Evolutionary conservation across 164 flowering plant species (phyloP).

Genomic region (Umbilicus rupestris): DNA sequence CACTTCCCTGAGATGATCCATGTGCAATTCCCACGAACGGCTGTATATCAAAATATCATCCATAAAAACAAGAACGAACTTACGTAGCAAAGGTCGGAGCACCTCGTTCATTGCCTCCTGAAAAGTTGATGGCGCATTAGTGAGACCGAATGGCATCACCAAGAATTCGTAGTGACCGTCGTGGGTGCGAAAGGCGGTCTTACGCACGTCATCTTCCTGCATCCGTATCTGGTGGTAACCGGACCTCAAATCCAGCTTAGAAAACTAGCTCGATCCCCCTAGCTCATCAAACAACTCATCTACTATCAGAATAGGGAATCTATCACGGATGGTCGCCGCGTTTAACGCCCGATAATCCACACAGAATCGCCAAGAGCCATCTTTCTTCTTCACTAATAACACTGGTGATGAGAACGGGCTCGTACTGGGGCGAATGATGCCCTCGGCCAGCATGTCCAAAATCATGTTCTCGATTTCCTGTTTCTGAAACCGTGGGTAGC

Average conservation of each 20-base stretch:
- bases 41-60: conserved; percentile 1
- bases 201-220: not conserved
- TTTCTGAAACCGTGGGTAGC: no score
- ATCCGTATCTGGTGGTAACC: not conserved
- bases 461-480: no score
- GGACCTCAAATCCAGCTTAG: not conserved
- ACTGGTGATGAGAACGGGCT: not conserved
- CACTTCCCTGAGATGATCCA: not conserved
- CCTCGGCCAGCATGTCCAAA: no score
- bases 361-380: not conserved
- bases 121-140: not conserved
- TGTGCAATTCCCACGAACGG: not conserved
- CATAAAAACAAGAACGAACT: not conserved
- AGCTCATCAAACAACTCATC: not conserved
- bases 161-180: not conserved
- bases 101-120: not conserved
- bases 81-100: not conserved
- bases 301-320: not conserved
- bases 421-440: not conserved
- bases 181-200: not conserved
- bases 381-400: not conserved
- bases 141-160: not conserved
- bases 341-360: not conserved
- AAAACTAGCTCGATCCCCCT: not conserved
- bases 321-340: not conserved